These are phyloP conservation scores for Pyrenula massariospora DNA, from an alignment of 495 filamentous ascomycete genomes.

Conservation along the genomic window DNA sequence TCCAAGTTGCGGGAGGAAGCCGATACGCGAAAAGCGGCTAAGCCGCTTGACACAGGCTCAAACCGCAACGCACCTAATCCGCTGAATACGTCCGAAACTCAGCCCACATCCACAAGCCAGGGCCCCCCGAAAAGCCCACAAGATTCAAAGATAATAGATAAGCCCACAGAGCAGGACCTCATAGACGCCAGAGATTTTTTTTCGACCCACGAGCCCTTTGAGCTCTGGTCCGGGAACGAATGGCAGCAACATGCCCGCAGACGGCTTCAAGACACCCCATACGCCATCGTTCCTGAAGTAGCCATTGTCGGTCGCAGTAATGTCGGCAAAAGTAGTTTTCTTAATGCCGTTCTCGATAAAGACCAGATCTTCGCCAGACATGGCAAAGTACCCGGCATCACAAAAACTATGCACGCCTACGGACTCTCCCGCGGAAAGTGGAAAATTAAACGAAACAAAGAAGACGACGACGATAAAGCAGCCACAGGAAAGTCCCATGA, in stretches of 20 bases:
- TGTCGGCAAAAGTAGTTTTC: constrained; percentile 79
- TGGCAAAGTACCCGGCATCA: constrained; percentile 63
- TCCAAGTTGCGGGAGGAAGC: no score
- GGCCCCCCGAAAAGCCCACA: no score
- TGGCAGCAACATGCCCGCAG: constrained; percentile 51
- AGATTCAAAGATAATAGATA: no score
- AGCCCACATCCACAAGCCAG: no score
- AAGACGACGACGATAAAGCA: background rate
- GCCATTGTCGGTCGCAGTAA: constrained; percentile 77
- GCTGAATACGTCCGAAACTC: no score
- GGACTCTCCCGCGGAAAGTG: constrained; percentile 30
- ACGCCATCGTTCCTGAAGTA: constrained; percentile 39
- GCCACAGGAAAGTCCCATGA: background rate
- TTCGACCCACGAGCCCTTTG: constrained; percentile 38
- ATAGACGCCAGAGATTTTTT: constrained; percentile 58
- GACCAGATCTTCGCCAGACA: constrained; percentile 35
- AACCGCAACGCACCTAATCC: no score
- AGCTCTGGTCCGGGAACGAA: constrained; percentile 58
- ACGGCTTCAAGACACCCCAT: constrained; percentile 14
- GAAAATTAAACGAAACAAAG: background rate
- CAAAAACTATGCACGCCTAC: constrained; percentile 75
- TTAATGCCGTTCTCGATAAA: constrained; percentile 68
- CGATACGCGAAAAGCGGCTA: no score
- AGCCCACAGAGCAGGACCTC: no score
- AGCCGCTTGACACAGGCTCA: no score